A percentile compares a stretch with the other conserved stretches of the same genome.
Conservation (phyloP, 1,139 yeast species). For the Candida buenavistaensis region DNA sequence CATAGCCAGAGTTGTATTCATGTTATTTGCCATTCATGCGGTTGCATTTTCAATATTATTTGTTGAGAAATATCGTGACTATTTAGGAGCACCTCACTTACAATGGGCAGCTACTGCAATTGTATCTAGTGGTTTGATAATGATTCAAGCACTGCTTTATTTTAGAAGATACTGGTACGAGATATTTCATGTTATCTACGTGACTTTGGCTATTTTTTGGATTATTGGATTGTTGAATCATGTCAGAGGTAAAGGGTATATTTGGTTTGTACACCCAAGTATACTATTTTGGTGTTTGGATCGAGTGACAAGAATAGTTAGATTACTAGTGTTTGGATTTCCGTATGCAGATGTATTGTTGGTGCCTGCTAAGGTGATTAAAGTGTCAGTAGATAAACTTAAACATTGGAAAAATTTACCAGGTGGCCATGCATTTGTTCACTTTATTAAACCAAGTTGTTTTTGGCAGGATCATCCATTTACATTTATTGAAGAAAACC, state of each 20-base stretch:
- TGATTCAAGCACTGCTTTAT: slow-evolving; percentile 41
- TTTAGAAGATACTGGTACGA: slow-evolving; percentile 49
- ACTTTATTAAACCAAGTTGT: slow-evolving; percentile 36
- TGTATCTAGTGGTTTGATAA: slow-evolving; percentile 32
- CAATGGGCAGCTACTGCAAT: slow-evolving; percentile 33
- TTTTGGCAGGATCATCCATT: slow-evolving; percentile 51
- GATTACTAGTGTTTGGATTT: slow-evolving; percentile 41
- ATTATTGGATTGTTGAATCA: slow-evolving; percentile 46
- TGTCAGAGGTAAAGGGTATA: slow-evolving; percentile 39
- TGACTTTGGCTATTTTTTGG: slow-evolving; percentile 40
- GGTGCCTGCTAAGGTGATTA: slow-evolving; percentile 41
- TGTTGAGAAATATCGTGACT: slow-evolving; percentile 4
- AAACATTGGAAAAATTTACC: slow-evolving; percentile 42
- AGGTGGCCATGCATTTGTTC: slow-evolving; percentile 55
- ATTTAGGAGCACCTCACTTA: slow-evolving; percentile 17
- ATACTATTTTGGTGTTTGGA: slow-evolving; percentile 48
- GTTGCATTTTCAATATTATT: slow-evolving; percentile 27
- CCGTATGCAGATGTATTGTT: slow-evolving; percentile 50
- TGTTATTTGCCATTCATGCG: slow-evolving; percentile 43
- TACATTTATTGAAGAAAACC: slow-evolving; percentile 31
- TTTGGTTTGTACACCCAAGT: slow-evolving; percentile 38
- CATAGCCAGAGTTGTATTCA: slow-evolving; percentile 51
- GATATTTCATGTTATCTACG: slow-evolving; percentile 42
- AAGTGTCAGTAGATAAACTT: slow-evolving; percentile 42
- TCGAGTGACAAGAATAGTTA: slow-evolving; percentile 34